Conservation (phyloP, 495 filamentous ascomycete genomes). For the Lepraria neglecta region DNA sequence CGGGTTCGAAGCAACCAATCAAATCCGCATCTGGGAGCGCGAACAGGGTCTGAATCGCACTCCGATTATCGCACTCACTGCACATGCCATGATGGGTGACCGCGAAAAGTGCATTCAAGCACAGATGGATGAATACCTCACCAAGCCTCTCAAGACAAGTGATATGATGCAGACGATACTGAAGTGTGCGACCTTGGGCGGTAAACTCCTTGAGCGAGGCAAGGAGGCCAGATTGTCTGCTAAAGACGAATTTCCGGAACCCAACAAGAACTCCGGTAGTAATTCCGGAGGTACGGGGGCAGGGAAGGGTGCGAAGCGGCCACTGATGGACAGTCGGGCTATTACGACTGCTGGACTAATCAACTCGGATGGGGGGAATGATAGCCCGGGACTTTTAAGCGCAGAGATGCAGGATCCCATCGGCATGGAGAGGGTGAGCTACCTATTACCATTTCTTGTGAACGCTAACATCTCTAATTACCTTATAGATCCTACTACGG, state of each 20-base stretch:
- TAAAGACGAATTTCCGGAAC: conserved; percentile 44
- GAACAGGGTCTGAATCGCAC: conserved; percentile 70
- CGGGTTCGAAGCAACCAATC: conserved; percentile 94
- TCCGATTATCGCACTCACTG: conserved; percentile 94
- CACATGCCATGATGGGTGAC: conserved; percentile 98
- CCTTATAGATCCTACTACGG: conserved; percentile 38
- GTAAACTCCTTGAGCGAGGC: conserved; percentile 71
- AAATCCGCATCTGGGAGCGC: conserved; percentile 91
- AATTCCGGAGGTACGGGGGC: conserved; percentile 11
- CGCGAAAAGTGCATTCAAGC: conserved; percentile 97
- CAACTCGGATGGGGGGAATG: conserved; percentile 40
- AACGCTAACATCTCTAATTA: conserved; percentile 32
- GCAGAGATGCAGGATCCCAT: conserved; percentile 57
- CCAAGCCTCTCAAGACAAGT: conserved; percentile 96
- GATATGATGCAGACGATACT: conserved; percentile 98
- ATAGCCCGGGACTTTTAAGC: conserved; percentile 56
- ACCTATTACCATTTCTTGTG: conserved; percentile 28
- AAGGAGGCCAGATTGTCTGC: conserved; percentile 53
- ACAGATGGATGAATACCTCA: conserved; percentile 98
- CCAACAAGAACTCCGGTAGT: conserved; percentile 15
- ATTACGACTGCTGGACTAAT: conserved; percentile 58
- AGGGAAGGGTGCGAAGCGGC: conserved; percentile 34
- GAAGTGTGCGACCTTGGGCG: conserved; percentile 88
- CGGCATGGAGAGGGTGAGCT: conserved; percentile 60
- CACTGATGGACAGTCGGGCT: conserved; percentile 48